These are phyloP conservation scores for Kodamaea plutei DNA, from an alignment of 1,139 yeast species.

Conservation along the genomic window DNA sequence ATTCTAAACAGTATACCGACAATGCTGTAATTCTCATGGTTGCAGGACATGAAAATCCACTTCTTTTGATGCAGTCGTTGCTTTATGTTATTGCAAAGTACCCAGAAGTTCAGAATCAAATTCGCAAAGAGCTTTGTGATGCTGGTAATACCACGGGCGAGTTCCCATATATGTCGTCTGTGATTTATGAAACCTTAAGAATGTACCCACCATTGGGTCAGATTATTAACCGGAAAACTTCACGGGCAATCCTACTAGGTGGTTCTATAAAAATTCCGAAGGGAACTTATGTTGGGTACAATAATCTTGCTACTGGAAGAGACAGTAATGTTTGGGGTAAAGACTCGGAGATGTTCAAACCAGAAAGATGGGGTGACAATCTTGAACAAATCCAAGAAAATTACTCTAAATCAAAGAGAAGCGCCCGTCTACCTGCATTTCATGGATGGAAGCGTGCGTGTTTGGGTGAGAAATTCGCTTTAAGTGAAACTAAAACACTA, in stretches of 20 bases:
- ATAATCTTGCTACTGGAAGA: conserved; percentile 54
- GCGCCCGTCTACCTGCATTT: conserved; percentile 47
- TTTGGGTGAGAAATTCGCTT: conserved; percentile 57
- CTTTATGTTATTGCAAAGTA: conserved; percentile 46
- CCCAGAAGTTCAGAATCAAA: conserved; percentile 28
- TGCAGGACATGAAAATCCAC: conserved; percentile 66
- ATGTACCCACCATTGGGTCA: conserved; percentile 58
- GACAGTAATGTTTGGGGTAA: conserved; percentile 50
- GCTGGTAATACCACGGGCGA: no score
- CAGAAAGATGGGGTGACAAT: conserved; percentile 54
- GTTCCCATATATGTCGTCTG: conserved; percentile 22
- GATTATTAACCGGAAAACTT: conserved; percentile 49
- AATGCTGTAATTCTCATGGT: conserved; percentile 56
- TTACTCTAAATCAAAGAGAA: conserved; percentile 43
- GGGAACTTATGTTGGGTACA: conserved; percentile 54
- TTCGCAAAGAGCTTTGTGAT: conserved; percentile 28
- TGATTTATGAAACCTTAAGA: conserved; percentile 51
- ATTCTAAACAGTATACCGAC: conserved; percentile 48
- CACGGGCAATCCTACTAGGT: conserved; percentile 29
- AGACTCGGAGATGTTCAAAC: conserved; percentile 46
- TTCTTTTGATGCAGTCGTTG: conserved; percentile 46
- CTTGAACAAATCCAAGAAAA: conserved; percentile 31
- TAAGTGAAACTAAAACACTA: conserved; percentile 41
- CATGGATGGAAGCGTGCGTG: conserved; percentile 64
- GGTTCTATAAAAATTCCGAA: conserved; percentile 50